A percentile compares a stretch with the other conserved stretches of the same genome.
Evolutionary conservation across 1,284 basidiomycete genomes (phyloP).

Genomic region (Trichosporon faecale): DNA sequence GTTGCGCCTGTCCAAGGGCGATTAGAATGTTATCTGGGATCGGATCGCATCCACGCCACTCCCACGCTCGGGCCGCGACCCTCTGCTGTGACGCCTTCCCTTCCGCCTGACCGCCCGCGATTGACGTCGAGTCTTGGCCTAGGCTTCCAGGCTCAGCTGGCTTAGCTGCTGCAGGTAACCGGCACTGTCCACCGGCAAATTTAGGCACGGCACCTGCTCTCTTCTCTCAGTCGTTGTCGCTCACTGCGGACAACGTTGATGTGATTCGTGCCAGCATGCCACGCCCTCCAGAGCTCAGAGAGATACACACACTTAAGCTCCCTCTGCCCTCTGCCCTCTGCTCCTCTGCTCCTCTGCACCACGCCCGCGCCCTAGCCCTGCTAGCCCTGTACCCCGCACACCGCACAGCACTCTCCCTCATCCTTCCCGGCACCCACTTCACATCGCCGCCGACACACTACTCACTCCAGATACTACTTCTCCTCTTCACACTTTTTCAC

Average conservation of each 20-base stretch:
- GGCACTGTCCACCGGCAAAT: not conserved
- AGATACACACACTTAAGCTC: not conserved
- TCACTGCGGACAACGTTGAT: not conserved
- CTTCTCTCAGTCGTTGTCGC: not conserved
- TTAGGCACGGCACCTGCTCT: not conserved
- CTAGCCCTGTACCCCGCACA: not conserved
- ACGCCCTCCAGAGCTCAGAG: not conserved
- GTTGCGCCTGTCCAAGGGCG: not conserved
- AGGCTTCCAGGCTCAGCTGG: not conserved
- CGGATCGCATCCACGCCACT: slow-evolving; percentile 3
- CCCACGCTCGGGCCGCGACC: slow-evolving; percentile 2
- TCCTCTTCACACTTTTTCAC: not conserved
- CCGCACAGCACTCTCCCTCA: not conserved
- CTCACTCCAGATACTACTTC: not conserved
- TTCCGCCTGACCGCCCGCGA: not conserved
- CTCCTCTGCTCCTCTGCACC: not conserved
- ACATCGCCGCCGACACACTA: not conserved
- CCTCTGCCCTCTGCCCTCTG: not conserved
- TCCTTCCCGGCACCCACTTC: not conserved
- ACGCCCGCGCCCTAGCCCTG: not conserved
- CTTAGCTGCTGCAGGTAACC: not conserved
- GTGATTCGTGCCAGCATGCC: not conserved
- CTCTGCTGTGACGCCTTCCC: not conserved
- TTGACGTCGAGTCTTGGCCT: not conserved
- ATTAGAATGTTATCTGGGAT: slow-evolving; percentile 6